Evolutionary conservation across 345 rosid species (phyloP), one percentile per base, ranked within the genome.

Genomic region (Eucalyptus cladocalyx): DNA sequence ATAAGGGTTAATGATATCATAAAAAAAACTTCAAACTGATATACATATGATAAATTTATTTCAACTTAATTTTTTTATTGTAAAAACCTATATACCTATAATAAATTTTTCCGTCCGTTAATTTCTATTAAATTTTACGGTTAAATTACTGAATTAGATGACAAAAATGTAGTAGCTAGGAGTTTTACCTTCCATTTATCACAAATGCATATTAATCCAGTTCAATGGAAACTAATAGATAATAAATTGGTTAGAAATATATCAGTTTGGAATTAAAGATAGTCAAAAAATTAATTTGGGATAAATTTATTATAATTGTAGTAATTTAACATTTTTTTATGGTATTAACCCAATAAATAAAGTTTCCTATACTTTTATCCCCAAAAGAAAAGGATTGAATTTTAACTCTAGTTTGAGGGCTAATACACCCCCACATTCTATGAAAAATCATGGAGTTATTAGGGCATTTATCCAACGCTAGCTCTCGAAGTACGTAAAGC

Each of bases 151-250:
- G 0, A 53, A 53, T 53, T 53, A 53, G 11, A 53, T 53, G 2
- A 21, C 26, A 53, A 0, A 8, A 53, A 4, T 2, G 5, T 19
- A 7, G 0, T 0, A 8, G 3, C 53, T 50, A 1, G 0, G 19
- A 3, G 14, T 53, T 53, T 53, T 19, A 53, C 5, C 5, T 1
- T 53, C 0, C 56, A 53, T 53, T 53, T 53, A 11, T 19, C 26
- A 8, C 2, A 53, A 53, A 53, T 53, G 24, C 5, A 19, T 53
- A 53, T 53, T 53, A 53, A 53, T 19, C 24, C 0, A 53, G 19
- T 53, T 53, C 5, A 53, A 21, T 0, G 2, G 2, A 21, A 53
- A 53, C 11, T 53, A 19, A 8, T 1, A 21, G 2, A 19, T 19
- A 2, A 53, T 19, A 53, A 50, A 50, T 6, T 50, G 0, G 0